Base-by-base conservation (phyloP, 2,329 filamentous ascomycete genomes). In the Albophoma yamanashiensis region DNA sequence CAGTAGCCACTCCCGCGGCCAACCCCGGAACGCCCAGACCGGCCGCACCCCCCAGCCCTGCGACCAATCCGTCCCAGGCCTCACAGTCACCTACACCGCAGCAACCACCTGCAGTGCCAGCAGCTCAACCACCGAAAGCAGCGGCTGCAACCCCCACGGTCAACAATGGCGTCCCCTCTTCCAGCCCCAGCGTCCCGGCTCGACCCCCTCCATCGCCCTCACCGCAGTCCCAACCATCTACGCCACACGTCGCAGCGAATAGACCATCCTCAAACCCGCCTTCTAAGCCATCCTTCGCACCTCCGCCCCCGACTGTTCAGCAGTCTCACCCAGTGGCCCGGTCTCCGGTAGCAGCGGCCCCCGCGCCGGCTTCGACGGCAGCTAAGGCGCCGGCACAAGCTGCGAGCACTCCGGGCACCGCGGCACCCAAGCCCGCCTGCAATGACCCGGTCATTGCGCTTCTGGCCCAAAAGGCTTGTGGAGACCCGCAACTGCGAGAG, bases 381-480 rank as follows among this genome's bases (percentile, higher is more conserved):
- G 31, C 56, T 17, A 45, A 47, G n/a, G 55, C 55, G 11, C 15
- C 55, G 14, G 25, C 59, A 31, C 59, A 45, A 25, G 31, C 60
- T 34, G 38, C 55, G 20, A 25, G 40, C 14, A 14, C 56, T 25
- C 52, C 63, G 4, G 50, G 60, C 12, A 39, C 63, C 5, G 59
- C 65, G 14, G 60, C 63, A 1, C 59, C 65, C 9, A 71, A 70
- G 59, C 66, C 71, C 4, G 66, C 67, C 11, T 62, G 74, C n/a
- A 75, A 78, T 31, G 90, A 93, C 68, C 89, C 89, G 0, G 91
- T 94, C 52, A 93, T 94, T 60, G 87, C 91, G 57, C 85, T 89
- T 64, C 76, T 94, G 34, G 90, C 90, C 0, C 87, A 90, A 66
- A 84, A 85, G 64, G 90, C 90, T 8, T 89, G 88, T 0, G 85